A percentile compares a stretch with the other conserved stretches of the same genome.
phyloP scores from a whole-genome alignment of 805 yeast genomes.

The Scheffersomyces amazonensis region DNA sequence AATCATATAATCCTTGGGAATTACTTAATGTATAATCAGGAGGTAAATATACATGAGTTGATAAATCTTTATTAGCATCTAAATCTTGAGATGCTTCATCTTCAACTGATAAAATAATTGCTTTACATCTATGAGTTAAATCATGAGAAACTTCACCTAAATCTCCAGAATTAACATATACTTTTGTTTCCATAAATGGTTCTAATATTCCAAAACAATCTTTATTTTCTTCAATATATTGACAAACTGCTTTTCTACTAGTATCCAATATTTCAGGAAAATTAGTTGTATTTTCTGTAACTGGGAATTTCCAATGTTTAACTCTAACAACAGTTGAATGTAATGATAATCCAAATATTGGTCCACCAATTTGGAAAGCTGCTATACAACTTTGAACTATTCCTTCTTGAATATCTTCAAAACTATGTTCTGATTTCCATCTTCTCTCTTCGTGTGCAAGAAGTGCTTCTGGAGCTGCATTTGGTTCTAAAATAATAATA shows the following conservation, averaged over 20 bases:
- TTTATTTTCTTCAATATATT: constrained; percentile 19
- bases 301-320: constrained; percentile 50
- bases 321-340: constrained; percentile 60
- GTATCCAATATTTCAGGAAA: constrained; percentile 42
- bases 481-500: constrained; percentile 33
- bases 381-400: constrained; percentile 58
- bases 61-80: constrained; percentile 48
- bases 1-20: constrained; percentile 7
- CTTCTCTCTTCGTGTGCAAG: constrained; percentile 30
- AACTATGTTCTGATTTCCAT: constrained; percentile 49
- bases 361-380: constrained; percentile 68
- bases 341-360: constrained; percentile 51
- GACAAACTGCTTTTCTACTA: constrained; percentile 34
- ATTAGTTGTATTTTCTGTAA: constrained; percentile 41
- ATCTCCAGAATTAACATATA: constrained; percentile 65
- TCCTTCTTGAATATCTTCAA: constrained; percentile 52
- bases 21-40: constrained; percentile 61
- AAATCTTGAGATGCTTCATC: constrained; percentile 48
- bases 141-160: constrained; percentile 86
- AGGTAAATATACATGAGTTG: constrained; percentile 68
- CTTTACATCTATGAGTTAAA: constrained; percentile 73
- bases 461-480: constrained; percentile 24
- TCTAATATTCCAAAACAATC: constrained; percentile 61
- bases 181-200: constrained; percentile 79
- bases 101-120: constrained; percentile 67